Base-by-base conservation (phyloP, 805 yeast genomes). In the Metschnikowia lunata region DNA sequence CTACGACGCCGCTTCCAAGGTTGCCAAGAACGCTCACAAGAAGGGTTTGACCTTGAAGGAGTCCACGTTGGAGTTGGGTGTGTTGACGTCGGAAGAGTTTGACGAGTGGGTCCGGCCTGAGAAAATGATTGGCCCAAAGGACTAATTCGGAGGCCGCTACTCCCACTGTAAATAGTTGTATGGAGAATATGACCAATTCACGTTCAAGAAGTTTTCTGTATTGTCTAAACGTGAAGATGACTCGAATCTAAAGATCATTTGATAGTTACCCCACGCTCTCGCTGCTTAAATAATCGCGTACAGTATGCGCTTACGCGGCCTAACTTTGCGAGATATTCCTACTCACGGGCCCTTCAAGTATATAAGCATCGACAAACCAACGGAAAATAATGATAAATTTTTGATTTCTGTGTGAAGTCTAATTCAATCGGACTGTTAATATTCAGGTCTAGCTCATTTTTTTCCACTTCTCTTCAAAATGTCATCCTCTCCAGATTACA, bases 101-200 rank as follows among this genome's bases (percentile, higher is more conserved):
- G 95, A 90, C 67, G 78, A 88, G 70, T 91, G 96, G 95, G 99
- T 93, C 57, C 82, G 87, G 67, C 99, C 99, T 54, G 98, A 93
- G 76, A 79, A 86, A 63, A 93, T 93, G 99, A 83, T 93, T 72
- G 96, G 97, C 51, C 98, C 99, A 62, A 84, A 85, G 62, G 72
- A 70, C 53, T 68, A 62, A 18, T 18, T 18, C 5, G 23, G 23
- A 18, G 23, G 5, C 23, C 23, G 23, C 23, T 18, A 5, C 23
- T 18, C 23, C 23, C 23, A 18, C 23, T 18, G 23, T 18, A 18
- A 18, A 18, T 18, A 18, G 5, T 18, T 18, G 23, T 18, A 3
- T 18, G 23, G 23, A 18, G 3, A 18, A 18, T 18, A 18, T 18
- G 23, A 18, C 23, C 23, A 18, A 5, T 5, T 3, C 23, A 18